phyloP scores from a whole-genome alignment of 2,329 filamentous ascomycete species.

The Geosmithia flava region DNA sequence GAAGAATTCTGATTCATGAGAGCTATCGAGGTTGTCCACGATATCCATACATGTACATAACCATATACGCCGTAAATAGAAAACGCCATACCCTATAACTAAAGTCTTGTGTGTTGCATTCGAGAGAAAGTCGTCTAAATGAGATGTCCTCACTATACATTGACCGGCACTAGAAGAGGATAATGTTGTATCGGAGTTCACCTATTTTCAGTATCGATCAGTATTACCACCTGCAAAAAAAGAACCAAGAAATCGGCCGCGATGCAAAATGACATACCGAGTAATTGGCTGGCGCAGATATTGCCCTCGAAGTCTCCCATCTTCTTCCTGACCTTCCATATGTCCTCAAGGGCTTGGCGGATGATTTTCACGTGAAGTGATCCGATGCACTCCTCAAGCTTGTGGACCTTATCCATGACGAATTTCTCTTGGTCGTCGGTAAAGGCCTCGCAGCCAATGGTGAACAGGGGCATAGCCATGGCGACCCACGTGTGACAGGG shows the following conservation, averaged over 20 bases:
- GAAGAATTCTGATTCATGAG: no score
- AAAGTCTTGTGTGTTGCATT: no score
- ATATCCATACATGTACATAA: no score
- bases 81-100: no score
- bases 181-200: conserved; percentile 13
- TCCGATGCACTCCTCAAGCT: conserved; percentile 11
- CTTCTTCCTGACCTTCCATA: conserved; percentile 11
- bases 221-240: no score
- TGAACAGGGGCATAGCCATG: conserved; percentile 16
- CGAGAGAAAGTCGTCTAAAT: no score
- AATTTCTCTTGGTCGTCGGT: conserved; percentile 7
- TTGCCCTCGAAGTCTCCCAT: conserved; percentile 7
- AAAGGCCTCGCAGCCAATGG: conserved; percentile 13
- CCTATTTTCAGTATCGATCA: conserved; percentile 1
- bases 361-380: conserved; percentile 13
- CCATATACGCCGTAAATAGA: no score
- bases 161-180: conserved; percentile 11
- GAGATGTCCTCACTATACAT: no score
- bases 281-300: conserved; percentile 9
- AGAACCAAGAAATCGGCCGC: background rate
- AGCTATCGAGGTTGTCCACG: no score
- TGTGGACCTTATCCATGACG: conserved; percentile 12
- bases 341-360: conserved; percentile 10
- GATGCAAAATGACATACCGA: conserved; percentile 7
- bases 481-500: conserved; percentile 17